Conservation (phyloP, 2,329 filamentous ascomycete genomes). For the Botrytis tulipae region DNA sequence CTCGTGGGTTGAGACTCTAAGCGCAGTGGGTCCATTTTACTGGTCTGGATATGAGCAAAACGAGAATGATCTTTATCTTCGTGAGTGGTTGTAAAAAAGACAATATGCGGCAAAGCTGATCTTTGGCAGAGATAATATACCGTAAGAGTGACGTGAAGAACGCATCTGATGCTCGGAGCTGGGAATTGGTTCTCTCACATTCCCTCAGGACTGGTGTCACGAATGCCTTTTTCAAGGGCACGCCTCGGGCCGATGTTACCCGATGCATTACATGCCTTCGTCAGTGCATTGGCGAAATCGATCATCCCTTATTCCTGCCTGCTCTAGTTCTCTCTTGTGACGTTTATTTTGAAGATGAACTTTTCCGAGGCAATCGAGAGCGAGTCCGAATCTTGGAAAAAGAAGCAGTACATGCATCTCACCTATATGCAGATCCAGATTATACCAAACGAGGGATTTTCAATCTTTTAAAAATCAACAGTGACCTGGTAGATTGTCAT, state of each 20-base stretch:
- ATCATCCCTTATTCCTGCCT: background rate
- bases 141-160: background rate
- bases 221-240: background rate
- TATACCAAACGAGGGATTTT: background rate
- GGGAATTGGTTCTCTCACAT: background rate
- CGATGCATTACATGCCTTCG: background rate
- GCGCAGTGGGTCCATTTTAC: background rate
- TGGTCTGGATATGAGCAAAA: background rate
- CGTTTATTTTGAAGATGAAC: background rate
- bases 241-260: background rate
- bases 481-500: background rate
- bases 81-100: background rate
- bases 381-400: background rate
- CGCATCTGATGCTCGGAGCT: background rate
- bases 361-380: background rate
- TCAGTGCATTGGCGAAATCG: background rate
- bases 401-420: background rate
- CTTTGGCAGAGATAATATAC: background rate
- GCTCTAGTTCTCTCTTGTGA: background rate
- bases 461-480: background rate
- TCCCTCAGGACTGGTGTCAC: background rate
- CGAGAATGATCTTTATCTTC: background rate
- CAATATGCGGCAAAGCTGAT: background rate
- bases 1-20: background rate
- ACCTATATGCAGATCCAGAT: fast-evolving